Evolutionary conservation across 805 yeast genomes (phyloP).

Genomic region (Kurtzmaniella fragi): DNA sequence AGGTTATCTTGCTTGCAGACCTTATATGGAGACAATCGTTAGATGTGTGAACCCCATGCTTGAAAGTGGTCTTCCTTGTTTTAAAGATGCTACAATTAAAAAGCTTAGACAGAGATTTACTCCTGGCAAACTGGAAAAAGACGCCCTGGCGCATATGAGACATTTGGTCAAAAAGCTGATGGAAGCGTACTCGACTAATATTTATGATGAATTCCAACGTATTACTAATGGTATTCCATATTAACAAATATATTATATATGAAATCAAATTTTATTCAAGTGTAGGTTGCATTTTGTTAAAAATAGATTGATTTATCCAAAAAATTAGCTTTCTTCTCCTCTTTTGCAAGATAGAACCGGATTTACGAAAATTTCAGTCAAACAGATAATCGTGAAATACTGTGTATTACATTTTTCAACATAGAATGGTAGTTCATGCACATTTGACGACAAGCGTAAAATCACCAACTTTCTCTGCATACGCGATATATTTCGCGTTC

Average conservation of each 20-base stretch:
- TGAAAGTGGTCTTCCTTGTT: conserved; percentile 93
- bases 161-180: conserved; percentile 72
- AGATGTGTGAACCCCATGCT: conserved; percentile 89
- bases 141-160: conserved; percentile 76
- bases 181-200: conserved; percentile 86
- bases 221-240: conserved; percentile 97
- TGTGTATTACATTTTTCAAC: no score
- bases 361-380: no score
- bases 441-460: no score
- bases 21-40: conserved; percentile 79
- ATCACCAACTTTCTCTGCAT: no score
- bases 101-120: conserved; percentile 76
- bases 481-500: no score
- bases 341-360: no score
- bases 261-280: background rate
- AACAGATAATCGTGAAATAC: no score
- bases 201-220: conserved; percentile 96
- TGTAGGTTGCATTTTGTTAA: background rate
- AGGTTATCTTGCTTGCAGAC: conserved; percentile 84
- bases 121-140: conserved; percentile 73
- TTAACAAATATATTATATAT: conserved; percentile 21
- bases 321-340: background rate
- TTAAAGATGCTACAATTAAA: conserved; percentile 82
- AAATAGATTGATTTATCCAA: background rate
- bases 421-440: no score